A percentile compares a stretch with the other conserved stretches of the same genome.
These are phyloP conservation scores for Noccaea caerulescens DNA, from an alignment of 345 rosid genomes.

Conservation along the genomic window DNA sequence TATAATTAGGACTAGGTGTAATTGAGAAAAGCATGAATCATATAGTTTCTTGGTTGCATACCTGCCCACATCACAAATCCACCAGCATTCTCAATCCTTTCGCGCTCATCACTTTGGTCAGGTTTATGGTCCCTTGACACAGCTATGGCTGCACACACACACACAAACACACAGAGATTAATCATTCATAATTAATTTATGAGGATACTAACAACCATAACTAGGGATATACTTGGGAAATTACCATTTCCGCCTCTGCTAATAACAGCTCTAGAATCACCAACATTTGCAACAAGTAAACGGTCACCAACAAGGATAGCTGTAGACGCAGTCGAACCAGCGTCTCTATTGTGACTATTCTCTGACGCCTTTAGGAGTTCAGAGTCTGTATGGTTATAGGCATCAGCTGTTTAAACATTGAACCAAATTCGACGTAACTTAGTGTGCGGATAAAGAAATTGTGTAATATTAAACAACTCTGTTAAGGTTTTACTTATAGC, in stretches of 20 bases:
- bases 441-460: conserved; percentile 19
- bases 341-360: conserved; percentile 84
- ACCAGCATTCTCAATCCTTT: conserved; percentile 96
- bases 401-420: conserved; percentile 61
- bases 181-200: background rate
- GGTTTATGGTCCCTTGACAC: conserved; percentile 98
- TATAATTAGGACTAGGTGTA: background rate
- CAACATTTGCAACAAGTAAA: conserved; percentile 92
- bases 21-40: background rate
- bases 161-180: conserved; percentile 5
- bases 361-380: conserved; percentile 82
- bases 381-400: conserved; percentile 84
- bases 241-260: conserved; percentile 89
- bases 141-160: conserved; percentile 67
- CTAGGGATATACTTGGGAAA: background rate
- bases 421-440: conserved; percentile 24
- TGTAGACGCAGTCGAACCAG: conserved; percentile 99
- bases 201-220: conserved; percentile 5
- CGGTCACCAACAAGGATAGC: conserved; percentile 91
- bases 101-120: conserved; percentile 95
- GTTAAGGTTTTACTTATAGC: conserved; percentile 85
- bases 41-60: conserved; percentile 40
- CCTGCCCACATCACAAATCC: conserved; percentile 99
- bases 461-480: background rate
- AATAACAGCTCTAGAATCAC: conserved; percentile 97